Percentiles rank a stretch among this genome's conserved stretches.
These are phyloP conservation scores for Rhizopus arrhizus DNA, from an alignment of 371 early-diverging fungal genomes.

Conservation along the genomic window DNA sequence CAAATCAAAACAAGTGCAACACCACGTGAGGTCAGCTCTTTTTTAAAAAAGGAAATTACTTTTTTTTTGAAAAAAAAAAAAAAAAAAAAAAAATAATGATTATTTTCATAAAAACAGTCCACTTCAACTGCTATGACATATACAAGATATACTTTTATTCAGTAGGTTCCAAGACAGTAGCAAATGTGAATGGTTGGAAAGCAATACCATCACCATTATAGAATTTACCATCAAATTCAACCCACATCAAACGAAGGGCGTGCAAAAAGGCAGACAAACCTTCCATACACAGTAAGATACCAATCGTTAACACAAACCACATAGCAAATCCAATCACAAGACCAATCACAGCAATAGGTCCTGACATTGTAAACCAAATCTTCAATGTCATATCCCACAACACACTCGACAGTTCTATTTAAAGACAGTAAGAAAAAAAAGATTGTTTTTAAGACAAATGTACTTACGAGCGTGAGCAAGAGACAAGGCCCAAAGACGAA, in stretches of 20 bases:
- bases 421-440: conserved; percentile 5
- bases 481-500: conserved; percentile 99
- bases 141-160: conserved; percentile 1
- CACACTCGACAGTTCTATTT: conserved; percentile 91
- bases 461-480: conserved; percentile 96
- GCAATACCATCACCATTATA: conserved; percentile 66
- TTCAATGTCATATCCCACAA: conserved; percentile 95
- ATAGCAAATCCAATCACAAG: conserved; percentile 74
- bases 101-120: not conserved
- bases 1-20: not conserved
- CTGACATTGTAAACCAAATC: conserved; percentile 61
- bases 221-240: conserved; percentile 99
- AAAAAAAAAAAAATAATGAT: not conserved
- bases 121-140: not conserved
- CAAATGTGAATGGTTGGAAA: conserved; percentile 54
- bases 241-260: conserved; percentile 99
- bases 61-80: not conserved
- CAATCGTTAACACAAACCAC: conserved; percentile 87
- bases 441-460: not conserved
- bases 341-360: conserved; percentile 60
- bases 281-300: conserved; percentile 96
- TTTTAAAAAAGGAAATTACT: not conserved
- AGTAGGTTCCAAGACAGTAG: conserved; percentile 28
- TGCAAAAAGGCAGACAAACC: conserved; percentile 98
- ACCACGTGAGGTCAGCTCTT: not conserved